These are phyloP conservation scores for Thermochaetoides dissita DNA, from an alignment of 2,329 filamentous ascomycete genomes.

Conservation along the genomic window DNA sequence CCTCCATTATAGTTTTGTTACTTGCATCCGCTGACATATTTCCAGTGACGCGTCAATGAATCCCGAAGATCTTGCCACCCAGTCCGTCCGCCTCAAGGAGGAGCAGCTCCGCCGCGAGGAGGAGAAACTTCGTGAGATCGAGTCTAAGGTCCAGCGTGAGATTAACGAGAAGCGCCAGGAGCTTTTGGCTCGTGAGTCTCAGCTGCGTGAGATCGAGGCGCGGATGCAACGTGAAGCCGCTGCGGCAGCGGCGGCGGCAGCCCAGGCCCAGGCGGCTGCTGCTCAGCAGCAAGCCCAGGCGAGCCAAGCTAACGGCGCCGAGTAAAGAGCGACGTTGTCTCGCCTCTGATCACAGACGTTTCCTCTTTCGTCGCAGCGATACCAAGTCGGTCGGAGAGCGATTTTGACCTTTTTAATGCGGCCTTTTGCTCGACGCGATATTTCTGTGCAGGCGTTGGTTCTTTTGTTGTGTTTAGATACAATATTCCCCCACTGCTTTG, in stretches of 20 bases:
- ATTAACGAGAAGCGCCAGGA: conserved; percentile 99
- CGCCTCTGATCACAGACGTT: conserved; percentile 7
- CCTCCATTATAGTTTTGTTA: not conserved
- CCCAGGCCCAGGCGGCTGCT: conserved; percentile 22
- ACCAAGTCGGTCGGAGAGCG: conserved; percentile 9
- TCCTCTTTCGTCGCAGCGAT: conserved; percentile 14
- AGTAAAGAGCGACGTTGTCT: conserved; percentile 13
- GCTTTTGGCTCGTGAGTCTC: conserved; percentile 88
- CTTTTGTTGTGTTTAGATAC: conserved; percentile 30
- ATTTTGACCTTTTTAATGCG: conserved; percentile 16
- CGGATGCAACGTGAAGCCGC: conserved; percentile 83
- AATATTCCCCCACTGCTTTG: conserved; percentile 29
- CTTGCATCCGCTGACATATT: conserved; percentile 19
- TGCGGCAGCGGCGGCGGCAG: conserved; percentile 22
- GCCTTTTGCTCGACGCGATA: conserved; percentile 27
- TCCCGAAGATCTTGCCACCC: conserved; percentile 89
- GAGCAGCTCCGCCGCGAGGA: conserved; percentile 97
- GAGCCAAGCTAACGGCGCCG: conserved; percentile 34
- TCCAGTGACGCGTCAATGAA: conserved; percentile 78
- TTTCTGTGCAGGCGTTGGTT: conserved; percentile 35
- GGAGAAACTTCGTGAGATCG: conserved; percentile 98
- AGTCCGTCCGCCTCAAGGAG: conserved; percentile 98
- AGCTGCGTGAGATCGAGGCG: conserved; percentile 96
- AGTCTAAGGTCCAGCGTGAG: conserved; percentile 98
- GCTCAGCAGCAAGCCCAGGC: conserved; percentile 21